A percentile compares a stretch with the other conserved stretches of the same genome.
These are phyloP conservation scores for Paramarasmius palmivorus DNA, from an alignment of 1,284 basidiomycete genomes.

Conservation along the genomic window DNA sequence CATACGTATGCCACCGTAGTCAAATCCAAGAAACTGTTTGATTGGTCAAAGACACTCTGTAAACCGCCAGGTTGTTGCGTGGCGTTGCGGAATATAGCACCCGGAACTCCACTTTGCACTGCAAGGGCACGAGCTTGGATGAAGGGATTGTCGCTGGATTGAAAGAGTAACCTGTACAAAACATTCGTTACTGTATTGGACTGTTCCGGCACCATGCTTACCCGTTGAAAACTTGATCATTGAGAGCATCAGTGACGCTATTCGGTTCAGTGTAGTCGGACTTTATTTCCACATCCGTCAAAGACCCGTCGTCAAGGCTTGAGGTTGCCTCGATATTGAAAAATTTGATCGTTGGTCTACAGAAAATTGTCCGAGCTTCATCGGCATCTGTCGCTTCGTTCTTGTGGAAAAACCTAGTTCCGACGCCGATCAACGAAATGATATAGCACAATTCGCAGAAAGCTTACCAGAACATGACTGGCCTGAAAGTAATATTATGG, in stretches of 20 bases:
- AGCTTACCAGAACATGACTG: conserved; percentile 65
- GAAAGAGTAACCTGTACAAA: conserved; percentile 45
- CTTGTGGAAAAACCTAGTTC: conserved; percentile 40
- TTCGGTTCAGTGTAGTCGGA: conserved; percentile 36
- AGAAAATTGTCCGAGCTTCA: conserved; percentile 54
- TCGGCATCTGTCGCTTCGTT: conserved; percentile 26
- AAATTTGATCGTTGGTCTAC: conserved; percentile 46
- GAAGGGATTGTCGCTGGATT: conserved; percentile 37
- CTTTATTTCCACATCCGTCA: conserved; percentile 36
- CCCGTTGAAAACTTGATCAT: conserved; percentile 58
- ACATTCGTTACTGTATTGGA: not conserved
- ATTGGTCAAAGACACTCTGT: conserved; percentile 43
- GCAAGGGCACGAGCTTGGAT: conserved; percentile 49
- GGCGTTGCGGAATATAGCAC: conserved; percentile 55
- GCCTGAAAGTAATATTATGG: conserved; percentile 41
- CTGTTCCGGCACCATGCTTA: conserved; percentile 24
- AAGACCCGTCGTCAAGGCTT: conserved; percentile 40
- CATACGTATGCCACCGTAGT: conserved; percentile 54
- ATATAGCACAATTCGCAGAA: too few relatives aligned
- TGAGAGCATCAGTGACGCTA: conserved; percentile 48
- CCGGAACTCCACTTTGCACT: conserved; percentile 48
- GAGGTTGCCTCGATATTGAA: conserved; percentile 44
- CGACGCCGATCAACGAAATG: too few relatives aligned
- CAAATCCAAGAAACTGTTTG: conserved; percentile 50
- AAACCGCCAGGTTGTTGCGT: conserved; percentile 36